A percentile compares a stretch with the other conserved stretches of the same genome.
phyloP scores from a whole-genome alignment of 202 grass and related monocot genomes.

The Elaeis oleifera region DNA sequence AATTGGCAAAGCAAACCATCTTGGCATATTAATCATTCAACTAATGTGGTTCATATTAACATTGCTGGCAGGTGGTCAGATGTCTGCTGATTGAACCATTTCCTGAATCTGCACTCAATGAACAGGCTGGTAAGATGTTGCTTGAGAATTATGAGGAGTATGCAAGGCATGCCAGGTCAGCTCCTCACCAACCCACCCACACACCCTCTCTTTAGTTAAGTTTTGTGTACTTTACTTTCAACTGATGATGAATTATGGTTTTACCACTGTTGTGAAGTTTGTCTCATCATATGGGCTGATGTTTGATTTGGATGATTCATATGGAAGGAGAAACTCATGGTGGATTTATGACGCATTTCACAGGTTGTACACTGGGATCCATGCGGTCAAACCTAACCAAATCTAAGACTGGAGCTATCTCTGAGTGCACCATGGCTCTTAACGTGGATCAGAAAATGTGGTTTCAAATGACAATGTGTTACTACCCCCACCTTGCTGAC shows the following conservation, averaged over 20 bases:
- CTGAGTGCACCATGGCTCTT: slow-evolving; percentile 52
- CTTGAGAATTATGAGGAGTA: slow-evolving; percentile 85
- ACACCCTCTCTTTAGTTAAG: too few relatives aligned
- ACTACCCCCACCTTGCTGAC: slow-evolving; percentile 23
- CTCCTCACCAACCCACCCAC: background rate
- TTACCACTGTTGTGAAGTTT: too few relatives aligned
- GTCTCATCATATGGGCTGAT: too few relatives aligned
- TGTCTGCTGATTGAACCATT: slow-evolving; percentile 93
- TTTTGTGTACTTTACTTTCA: too few relatives aligned
- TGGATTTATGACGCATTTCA: too few relatives aligned
- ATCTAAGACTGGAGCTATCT: slow-evolving; percentile 52
- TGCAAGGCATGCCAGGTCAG: slow-evolving; percentile 73
- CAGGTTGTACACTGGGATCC: slow-evolving; percentile 78
- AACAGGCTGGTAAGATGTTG: slow-evolving; percentile 89
- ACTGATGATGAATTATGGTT: too few relatives aligned
- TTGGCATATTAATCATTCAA: background rate
- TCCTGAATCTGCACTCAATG: slow-evolving; percentile 80
- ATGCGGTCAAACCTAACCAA: slow-evolving; percentile 59
- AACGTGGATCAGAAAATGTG: slow-evolving; percentile 56
- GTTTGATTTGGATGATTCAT: too few relatives aligned
- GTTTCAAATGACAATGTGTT: slow-evolving; percentile 27
- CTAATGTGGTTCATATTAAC: slow-evolving; percentile 2
- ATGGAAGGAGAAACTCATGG: too few relatives aligned
- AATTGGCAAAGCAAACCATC: too few relatives aligned
- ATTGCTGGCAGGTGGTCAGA: slow-evolving; percentile 62